Evolutionary conservation across 345 rosid genomes (phyloP), one percentile per base, ranked within the genome.

Genomic region (Euphorbia pulcherrima): DNA sequence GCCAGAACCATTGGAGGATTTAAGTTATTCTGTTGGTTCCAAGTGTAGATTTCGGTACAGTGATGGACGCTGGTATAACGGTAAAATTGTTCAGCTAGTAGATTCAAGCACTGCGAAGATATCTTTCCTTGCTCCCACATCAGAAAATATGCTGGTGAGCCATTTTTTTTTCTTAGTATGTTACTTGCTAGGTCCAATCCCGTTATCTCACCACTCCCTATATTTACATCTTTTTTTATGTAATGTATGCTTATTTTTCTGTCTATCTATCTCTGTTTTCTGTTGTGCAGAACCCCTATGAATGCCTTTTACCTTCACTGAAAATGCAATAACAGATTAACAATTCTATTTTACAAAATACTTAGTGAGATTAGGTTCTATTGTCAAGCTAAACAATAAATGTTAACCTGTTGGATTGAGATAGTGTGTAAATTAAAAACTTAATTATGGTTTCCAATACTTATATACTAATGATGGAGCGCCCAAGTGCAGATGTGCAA

Each of bases 21-120:
- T 41, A 33, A 73, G 66, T 59, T 86, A 60, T 72, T 74, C 78
- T 9, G 83, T 83, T 54, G 95, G 93, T 52, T 86, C 95, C 14
- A 89, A 81, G 74, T 94, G 97, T 58, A 85, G 96, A 53, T 91
- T 94, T 60, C 81, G 88, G 14, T 72, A 85, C 62, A 78, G 54
- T 8, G 80, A 94, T 80, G 99, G 99, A 1, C 96, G 89, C 23
- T 91, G 99, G 99, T 94, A 94, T 75, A 79, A 88, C 69, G 99
- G 96, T 79, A 86, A 80, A 46, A 71, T 91, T 77, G 74, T 91
- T 68, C 86, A 74, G 33, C 69, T 85, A 74, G 84, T 80, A 59
- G 85, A 81, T 24, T 78, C 86, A 51, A 74, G 68, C 73, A 75
- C 77, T 54, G 92, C 89, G 2, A 94, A 84, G 87, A 74, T 94